Evolutionary conservation across 805 yeast species (phyloP).

Genomic region (Tetrapisispora iriomotensis): DNA sequence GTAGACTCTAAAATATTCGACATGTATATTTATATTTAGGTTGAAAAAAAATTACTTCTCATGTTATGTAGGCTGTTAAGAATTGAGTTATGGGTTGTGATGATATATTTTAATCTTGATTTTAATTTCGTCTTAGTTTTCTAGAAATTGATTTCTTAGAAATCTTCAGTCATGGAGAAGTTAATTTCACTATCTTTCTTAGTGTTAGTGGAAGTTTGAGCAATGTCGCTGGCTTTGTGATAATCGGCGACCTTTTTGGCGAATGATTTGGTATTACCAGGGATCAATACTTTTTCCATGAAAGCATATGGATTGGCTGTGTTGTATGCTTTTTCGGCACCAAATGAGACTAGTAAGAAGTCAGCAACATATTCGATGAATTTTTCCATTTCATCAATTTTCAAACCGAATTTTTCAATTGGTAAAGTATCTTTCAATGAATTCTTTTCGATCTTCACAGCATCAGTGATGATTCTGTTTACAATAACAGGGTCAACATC

Average conservation of each 20-base stretch:
- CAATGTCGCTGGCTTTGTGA: constrained; percentile 99
- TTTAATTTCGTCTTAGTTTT: not conserved
- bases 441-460: constrained; percentile 86
- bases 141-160: constrained; percentile 34
- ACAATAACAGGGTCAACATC: constrained; percentile 73
- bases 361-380: constrained; percentile 96
- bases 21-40: too few species aligned
- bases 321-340: constrained; percentile 80
- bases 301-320: constrained; percentile 91
- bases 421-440: constrained; percentile 89
- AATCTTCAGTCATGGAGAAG: constrained; percentile 87
- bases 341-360: constrained; percentile 79
- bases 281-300: constrained; percentile 94
- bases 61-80: too few species aligned
- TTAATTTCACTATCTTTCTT: constrained; percentile 29
- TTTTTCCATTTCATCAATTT: constrained; percentile 82
- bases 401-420: constrained; percentile 85
- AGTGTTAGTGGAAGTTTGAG: constrained; percentile 43
- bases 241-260: constrained; percentile 98
- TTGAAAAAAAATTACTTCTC: too few species aligned
- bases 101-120: too few species aligned
- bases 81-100: too few species aligned
- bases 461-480: constrained; percentile 81
- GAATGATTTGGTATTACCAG: constrained; percentile 97
- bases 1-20: too few species aligned